phyloP scores from a whole-genome alignment of 2,329 filamentous ascomycete species.

The Orbilia ellipsospora region DNA sequence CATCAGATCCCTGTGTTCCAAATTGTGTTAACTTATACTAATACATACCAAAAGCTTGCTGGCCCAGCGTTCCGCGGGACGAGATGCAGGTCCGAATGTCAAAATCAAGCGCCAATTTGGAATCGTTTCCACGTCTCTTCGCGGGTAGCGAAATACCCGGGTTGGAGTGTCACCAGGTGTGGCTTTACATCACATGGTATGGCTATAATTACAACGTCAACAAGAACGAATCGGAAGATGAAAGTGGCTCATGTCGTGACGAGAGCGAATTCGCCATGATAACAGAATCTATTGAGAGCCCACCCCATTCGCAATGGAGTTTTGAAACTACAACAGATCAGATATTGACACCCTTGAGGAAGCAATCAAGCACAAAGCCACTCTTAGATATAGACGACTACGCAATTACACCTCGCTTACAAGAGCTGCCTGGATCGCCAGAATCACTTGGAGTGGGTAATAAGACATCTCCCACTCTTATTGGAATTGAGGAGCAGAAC shows the following conservation, averaged over 20 bases:
- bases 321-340: slow-evolving; percentile 32
- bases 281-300: slow-evolving; percentile 1
- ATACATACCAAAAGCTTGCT: slow-evolving; percentile 18
- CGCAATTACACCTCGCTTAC: slow-evolving; percentile 13
- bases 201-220: slow-evolving; percentile 30
- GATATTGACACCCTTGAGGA: slow-evolving; percentile 19
- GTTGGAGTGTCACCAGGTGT: slow-evolving; percentile 35
- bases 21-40: neutral
- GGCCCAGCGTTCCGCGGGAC: neutral
- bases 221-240: neutral
- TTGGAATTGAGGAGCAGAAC: slow-evolving; percentile 5
- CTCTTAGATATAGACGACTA: neutral
- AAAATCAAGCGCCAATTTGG: slow-evolving; percentile 3
- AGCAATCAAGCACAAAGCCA: neutral
- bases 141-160: slow-evolving; percentile 8
- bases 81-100: slow-evolving; percentile 11
- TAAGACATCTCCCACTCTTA: slow-evolving; percentile 14
- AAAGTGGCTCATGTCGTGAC: neutral
- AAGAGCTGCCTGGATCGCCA: neutral
- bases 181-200: slow-evolving; percentile 33
- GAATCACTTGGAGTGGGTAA: neutral
- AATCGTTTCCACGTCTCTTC: slow-evolving; percentile 22
- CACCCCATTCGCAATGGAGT: slow-evolving; percentile 8
- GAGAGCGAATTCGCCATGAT: slow-evolving; percentile 23
- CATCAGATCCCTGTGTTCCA: neutral